phyloP scores from a whole-genome alignment of 768 basidiomycete species.

The Paxillus rubicundulus region DNA sequence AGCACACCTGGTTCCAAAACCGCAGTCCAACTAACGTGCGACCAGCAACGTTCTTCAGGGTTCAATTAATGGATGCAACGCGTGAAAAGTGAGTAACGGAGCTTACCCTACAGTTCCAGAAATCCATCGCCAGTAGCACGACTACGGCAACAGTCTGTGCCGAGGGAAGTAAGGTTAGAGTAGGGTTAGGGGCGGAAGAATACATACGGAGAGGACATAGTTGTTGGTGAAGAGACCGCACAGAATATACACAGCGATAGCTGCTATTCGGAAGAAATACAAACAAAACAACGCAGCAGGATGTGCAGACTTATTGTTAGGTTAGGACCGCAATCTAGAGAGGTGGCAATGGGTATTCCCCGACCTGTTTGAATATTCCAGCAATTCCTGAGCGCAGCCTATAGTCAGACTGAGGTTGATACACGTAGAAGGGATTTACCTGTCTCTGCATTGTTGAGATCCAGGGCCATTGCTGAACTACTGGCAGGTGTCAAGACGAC shows the following conservation, averaged over 20 bases:
- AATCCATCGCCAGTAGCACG: constrained; percentile 92
- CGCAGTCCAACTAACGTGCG: constrained; percentile 90
- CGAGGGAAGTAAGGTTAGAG: constrained; percentile 1
- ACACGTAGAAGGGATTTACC: constrained; percentile 38
- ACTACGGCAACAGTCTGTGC: constrained; percentile 85
- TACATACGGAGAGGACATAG: constrained; percentile 87
- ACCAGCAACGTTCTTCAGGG: constrained; percentile 82
- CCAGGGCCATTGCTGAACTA: constrained; percentile 49
- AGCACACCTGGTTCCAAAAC: constrained; percentile 90
- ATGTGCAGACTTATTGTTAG: constrained; percentile 62
- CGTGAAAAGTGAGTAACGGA: neutral
- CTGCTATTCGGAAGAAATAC: constrained; percentile 83
- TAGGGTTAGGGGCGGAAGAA: neutral
- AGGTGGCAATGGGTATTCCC: neutral
- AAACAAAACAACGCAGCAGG: constrained; percentile 84
- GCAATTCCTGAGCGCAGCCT: constrained; percentile 49
- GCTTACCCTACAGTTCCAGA: constrained; percentile 92
- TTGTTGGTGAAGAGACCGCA: constrained; percentile 87
- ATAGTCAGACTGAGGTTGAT: constrained; percentile 1
- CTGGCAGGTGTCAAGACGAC: constrained; percentile 61
- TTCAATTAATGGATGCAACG: constrained; percentile 3
- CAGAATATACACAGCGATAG: constrained; percentile 91
- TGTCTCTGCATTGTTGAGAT: constrained; percentile 68
- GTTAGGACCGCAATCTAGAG: constrained; percentile 13
- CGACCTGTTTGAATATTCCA: constrained; percentile 76